Percentiles rank a stretch among this genome's conserved stretches.
phyloP scores from a whole-genome alignment of 306 rosid species.

The Cicer bijugum region DNA sequence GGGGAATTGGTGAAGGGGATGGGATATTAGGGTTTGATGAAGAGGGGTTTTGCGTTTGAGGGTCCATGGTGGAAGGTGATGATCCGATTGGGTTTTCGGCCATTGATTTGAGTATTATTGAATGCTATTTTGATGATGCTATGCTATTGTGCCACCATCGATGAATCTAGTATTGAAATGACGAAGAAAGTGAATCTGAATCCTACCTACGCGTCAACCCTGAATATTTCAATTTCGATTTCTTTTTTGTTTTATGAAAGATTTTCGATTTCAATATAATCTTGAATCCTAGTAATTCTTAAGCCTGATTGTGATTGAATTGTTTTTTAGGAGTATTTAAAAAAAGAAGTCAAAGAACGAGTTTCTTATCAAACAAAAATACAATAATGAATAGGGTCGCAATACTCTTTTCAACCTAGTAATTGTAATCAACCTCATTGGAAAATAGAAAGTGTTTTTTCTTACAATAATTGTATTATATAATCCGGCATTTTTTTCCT shows the following conservation, averaged over 20 bases:
- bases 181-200: neutral
- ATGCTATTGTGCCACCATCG: neutral
- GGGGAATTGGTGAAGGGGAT: conserved; percentile 33
- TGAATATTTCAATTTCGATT: neutral
- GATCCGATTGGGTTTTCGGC: conserved; percentile 14
- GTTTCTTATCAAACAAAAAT: too few species aligned
- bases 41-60: conserved; percentile 34
- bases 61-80: conserved; percentile 27
- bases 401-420: too few species aligned
- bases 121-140: too few species aligned
- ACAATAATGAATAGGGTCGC: too few species aligned
- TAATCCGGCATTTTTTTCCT: too few species aligned
- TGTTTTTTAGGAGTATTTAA: too few species aligned
- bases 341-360: too few species aligned
- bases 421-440: too few species aligned
- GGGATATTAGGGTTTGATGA: conserved; percentile 36
- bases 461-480: too few species aligned
- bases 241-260: too few species aligned
- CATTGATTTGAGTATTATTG: conserved; percentile 4
- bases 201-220: conserved; percentile 5
- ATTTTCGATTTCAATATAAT: neutral
- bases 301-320: neutral
- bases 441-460: too few species aligned
- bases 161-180: neutral
- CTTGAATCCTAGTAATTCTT: neutral